These are phyloP conservation scores for Pseudogymnoascus sp. DNA, from an alignment of 2,329 filamentous ascomycete species.

Conservation along the genomic window DNA sequence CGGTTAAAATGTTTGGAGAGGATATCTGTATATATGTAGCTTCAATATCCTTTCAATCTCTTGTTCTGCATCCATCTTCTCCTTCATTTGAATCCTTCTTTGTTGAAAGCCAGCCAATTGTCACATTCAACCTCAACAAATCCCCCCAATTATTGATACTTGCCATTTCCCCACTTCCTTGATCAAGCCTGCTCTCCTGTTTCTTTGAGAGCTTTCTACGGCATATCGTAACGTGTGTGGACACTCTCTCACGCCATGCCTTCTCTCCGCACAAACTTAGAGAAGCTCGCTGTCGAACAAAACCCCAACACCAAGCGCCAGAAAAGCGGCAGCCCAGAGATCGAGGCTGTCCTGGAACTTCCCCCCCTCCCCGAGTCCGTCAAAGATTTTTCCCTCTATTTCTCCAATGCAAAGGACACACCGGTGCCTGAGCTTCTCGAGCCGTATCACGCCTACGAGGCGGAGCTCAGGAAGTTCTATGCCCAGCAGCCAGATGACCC, in stretches of 20 bases:
- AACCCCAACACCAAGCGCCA: slow-evolving; percentile 4
- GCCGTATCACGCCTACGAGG: slow-evolving; percentile 61
- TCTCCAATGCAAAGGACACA: slow-evolving; percentile 44
- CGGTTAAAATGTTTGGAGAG: neutral
- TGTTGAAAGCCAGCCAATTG: neutral
- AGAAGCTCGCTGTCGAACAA: neutral
- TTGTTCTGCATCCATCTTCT: neutral
- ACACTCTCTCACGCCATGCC: neutral
- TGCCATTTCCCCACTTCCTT: neutral
- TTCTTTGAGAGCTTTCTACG: neutral
- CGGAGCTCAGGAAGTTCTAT: slow-evolving; percentile 55
- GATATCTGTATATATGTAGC: slow-evolving; percentile 6
- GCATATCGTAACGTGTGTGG: neutral
- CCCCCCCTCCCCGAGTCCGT: slow-evolving; percentile 18
- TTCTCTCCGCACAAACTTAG: neutral
- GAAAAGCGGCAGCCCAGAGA: neutral
- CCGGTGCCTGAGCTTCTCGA: slow-evolving; percentile 49
- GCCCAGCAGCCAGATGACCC: slow-evolving; percentile 58
- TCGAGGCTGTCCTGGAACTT: slow-evolving; percentile 12
- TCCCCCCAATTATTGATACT: neutral
- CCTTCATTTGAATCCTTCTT: neutral
- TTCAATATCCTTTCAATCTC: neutral
- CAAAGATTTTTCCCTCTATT: slow-evolving; percentile 35
- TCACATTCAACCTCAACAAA: neutral
- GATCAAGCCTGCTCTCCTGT: neutral